Base-by-base conservation (phyloP, 352 stramenopile genomes). In the Saprolegnia parasitica region DNA sequence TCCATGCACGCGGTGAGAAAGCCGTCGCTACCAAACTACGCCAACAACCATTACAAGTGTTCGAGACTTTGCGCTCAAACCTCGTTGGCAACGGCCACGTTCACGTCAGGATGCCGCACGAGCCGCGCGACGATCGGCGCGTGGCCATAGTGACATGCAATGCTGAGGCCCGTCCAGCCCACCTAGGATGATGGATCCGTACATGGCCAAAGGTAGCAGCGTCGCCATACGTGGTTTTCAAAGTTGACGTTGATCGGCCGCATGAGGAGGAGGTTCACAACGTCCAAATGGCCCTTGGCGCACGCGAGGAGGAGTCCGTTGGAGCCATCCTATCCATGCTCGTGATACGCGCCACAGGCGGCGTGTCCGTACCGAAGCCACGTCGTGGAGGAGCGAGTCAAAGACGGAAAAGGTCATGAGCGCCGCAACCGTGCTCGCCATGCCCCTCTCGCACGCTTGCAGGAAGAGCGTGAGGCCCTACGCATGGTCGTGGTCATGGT, bases 221-320 rank as follows among this genome's bases (percentile, higher is more conserved):
- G 8, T 49, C 18, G 42, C 42, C n/a, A 11, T 60, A 49, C 42
- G 42, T 49, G 42, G 35, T 60, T 60, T 11, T 35, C 35, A 60
- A 40, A 35, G 35, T 60, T 60, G 35, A 60, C 35, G 35, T 60
- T 60, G 52, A 60, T 40, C 24, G 52, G n/a, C 4, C 52, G 24
- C 35, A 21, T n/a, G 35, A 60, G 52, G 24, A 60, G 52, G 35
- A 60, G 13, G 35, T 60, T 60, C 3, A 60, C n/a, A n/a, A 60
- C 35, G 35, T 60, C 52, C 11, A 60, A n/a, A 60, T 60, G 52
- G 1, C 52, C 52, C 52, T 60, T 60, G 52, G 52, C 52, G 52
- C 13, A 16, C 13, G 52, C 52, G 13, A 60, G 24, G 24, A 60
- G 24, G 35, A 60, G 20, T 2, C 24, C 52, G 35, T 60, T 60